Base-by-base conservation (phyloP, 345 rosid genomes). In the Linum trigynum region DNA sequence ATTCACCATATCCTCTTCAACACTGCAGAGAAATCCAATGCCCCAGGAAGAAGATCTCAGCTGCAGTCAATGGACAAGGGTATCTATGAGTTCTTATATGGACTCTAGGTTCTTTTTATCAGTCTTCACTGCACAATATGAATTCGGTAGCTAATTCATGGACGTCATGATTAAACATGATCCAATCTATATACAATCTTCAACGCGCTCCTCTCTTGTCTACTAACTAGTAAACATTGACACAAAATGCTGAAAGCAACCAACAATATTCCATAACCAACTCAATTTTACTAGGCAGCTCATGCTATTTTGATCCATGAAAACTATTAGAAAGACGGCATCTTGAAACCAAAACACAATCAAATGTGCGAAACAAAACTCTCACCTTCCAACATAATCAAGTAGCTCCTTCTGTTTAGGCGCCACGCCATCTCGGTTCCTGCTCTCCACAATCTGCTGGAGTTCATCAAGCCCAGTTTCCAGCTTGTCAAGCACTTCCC, bases 31-130 rank as follows among this genome's bases (percentile, higher is more conserved):
- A 88, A 88, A 91, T 68, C 84, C 87, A 92, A 92, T 89, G 92
- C 99, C 89, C 99, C 89, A 94, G 85, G 90, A 92, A 87, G 86
- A 94, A 87, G 86, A 94, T 94, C 97, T 94, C 98, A 92, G 97
- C 99, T 94, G 99, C 96, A 94, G 95, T 94, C 89, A 88, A 83
- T 94, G 82, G 17, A 83, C 88, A 86, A 86, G 76, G 79, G 78
- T 87, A 70, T 81, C 72, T 80, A 87, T 87, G 94, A 87, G 94
- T 80, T 69, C 82, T 80, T 72, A 67, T 68, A 63, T 69, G 68
- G 75, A 69, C 63, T 66, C 53, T 43, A 43, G 2, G 32, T 23
- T 23, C 32, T 23, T 23, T 23, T 23, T 23, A 23, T 43, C 6
- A 11, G 50, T 43, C 50, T 43, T 43, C 10, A 1, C 10, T 48